These are phyloP conservation scores for Biscogniauxia marginata DNA, from an alignment of 2,329 filamentous ascomycete species.

Conservation along the genomic window DNA sequence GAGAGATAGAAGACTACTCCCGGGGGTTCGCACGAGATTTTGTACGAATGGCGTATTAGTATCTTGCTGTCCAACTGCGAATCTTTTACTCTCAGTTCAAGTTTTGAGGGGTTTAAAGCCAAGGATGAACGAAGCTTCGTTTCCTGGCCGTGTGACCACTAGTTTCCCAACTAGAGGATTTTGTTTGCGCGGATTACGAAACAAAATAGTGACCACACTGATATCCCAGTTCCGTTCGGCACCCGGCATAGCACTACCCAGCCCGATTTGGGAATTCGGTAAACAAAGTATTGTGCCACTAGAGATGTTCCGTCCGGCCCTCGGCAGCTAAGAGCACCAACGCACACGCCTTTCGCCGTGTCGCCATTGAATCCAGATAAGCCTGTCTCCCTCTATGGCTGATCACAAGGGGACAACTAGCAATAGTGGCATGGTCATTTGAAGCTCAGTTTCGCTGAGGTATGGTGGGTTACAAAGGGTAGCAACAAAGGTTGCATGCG, in stretches of 20 bases:
- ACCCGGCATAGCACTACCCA: background rate
- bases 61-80: background rate
- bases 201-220: background rate
- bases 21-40: background rate
- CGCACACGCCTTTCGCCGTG: background rate
- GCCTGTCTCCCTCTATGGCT: background rate
- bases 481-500: background rate
- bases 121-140: background rate
- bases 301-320: background rate
- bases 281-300: background rate
- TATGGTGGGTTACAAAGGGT: background rate
- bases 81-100: background rate
- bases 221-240: background rate
- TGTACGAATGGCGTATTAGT: background rate
- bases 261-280: background rate
- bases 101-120: background rate
- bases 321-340: background rate
- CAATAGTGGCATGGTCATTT: background rate
- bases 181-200: background rate
- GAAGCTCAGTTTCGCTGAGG: background rate
- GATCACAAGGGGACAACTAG: background rate
- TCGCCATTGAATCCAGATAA: background rate
- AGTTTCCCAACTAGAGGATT: background rate
- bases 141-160: background rate
- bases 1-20: background rate